Conservation (phyloP, 177 flowering plant genomes). For the Tripterygium wilfordii region DNA sequence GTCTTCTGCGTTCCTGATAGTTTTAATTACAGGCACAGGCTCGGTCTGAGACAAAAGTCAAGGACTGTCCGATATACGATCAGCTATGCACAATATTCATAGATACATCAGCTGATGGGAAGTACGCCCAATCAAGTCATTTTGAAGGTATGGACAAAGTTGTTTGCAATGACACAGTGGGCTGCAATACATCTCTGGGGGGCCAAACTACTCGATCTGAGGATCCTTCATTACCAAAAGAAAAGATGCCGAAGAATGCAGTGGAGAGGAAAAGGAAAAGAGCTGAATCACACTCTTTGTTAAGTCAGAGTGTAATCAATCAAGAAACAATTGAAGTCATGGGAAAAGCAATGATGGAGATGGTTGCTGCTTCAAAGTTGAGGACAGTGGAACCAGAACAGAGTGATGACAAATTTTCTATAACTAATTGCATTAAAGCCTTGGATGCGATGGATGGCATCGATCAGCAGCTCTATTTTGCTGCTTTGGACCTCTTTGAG, state of each 20-base stretch:
- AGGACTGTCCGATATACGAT: conserved; percentile 64
- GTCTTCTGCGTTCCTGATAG: conserved; percentile 2
- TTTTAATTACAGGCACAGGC: conserved; percentile 35
- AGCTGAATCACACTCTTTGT: conserved; percentile 18
- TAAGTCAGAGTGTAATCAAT: conserved; percentile 18
- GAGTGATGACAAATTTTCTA: conserved; percentile 26
- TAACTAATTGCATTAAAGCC: conserved; percentile 47
- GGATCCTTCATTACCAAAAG: conserved; percentile 23
- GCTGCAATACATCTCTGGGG: conserved; percentile 13
- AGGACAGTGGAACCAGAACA: conserved; percentile 15
- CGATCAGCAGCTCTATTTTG: conserved; percentile 39
- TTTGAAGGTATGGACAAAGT: conserved; percentile 45
- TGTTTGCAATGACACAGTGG: conserved; percentile 13
- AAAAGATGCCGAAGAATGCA: conserved; percentile 17
- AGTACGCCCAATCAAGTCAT: conserved; percentile 77
- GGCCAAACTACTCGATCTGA: conserved; percentile 16
- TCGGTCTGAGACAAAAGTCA: conserved; percentile 43
- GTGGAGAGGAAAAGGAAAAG: conserved; percentile 42
- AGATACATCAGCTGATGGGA: conserved; percentile 51
- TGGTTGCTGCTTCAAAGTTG: conserved; percentile 46
- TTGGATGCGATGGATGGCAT: conserved; percentile 43
- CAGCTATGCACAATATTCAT: conserved; percentile 67
- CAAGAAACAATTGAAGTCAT: conserved; percentile 23
- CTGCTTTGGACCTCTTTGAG: conserved; percentile 65
- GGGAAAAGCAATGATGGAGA: conserved; percentile 48